These are phyloP conservation scores for Penicillium antarcticum DNA, from an alignment of 495 filamentous ascomycete species.

Conservation along the genomic window DNA sequence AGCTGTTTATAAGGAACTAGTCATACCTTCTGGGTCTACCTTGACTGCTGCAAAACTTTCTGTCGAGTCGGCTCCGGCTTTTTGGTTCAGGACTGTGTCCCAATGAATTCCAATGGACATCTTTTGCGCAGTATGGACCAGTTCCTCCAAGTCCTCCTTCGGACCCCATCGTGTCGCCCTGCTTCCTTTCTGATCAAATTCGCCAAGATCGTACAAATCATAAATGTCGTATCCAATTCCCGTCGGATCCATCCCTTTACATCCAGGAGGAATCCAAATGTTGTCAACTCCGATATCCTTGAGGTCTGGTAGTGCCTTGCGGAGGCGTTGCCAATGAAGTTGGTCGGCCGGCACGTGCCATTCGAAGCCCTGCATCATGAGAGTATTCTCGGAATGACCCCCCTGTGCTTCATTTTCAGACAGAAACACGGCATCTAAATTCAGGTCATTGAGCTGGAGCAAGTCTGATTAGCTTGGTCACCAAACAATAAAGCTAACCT, in stretches of 20 bases:
- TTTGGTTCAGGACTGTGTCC: conserved; percentile 77
- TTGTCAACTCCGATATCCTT: conserved; percentile 61
- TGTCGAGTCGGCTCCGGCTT: conserved; percentile 63
- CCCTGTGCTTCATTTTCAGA: conserved; percentile 26
- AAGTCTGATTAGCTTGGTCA: background rate
- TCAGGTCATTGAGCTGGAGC: background rate
- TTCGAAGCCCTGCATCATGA: conserved; percentile 73
- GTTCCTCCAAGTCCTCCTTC: conserved; percentile 55
- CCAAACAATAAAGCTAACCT: background rate
- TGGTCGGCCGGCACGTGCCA: conserved; percentile 69
- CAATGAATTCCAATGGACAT: conserved; percentile 59
- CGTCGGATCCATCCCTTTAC: conserved; percentile 60
- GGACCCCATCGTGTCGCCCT: conserved; percentile 68
- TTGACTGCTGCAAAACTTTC: conserved; percentile 59
- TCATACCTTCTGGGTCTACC: conserved; percentile 51
- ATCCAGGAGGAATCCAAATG: conserved; percentile 72
- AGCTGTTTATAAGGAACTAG: background rate
- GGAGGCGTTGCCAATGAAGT: conserved; percentile 61
- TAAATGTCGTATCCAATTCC: conserved; percentile 75
- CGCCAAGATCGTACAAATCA: conserved; percentile 72
- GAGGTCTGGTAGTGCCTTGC: conserved; percentile 49
- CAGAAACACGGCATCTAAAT: conserved; percentile 17
- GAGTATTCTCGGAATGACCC: conserved; percentile 45
- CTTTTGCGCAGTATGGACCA: conserved; percentile 49
- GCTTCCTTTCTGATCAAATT: conserved; percentile 69